Conservation (phyloP, 257 asterid species). For the Salvia rosmarinus region DNA sequence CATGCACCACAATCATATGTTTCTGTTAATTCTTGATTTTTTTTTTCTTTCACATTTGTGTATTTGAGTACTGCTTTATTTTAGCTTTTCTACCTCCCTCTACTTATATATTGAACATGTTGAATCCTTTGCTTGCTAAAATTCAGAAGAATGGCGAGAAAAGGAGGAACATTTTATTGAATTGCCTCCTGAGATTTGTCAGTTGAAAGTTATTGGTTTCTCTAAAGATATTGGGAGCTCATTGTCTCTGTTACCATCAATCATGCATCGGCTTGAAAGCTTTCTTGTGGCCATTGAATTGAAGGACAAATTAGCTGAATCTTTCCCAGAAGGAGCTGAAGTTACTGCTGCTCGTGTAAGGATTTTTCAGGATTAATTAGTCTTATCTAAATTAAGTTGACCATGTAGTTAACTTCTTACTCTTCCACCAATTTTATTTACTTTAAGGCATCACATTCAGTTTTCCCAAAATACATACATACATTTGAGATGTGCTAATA, state of each 20-base stretch:
- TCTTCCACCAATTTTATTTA: constrained; percentile 15
- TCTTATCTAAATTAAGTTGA: constrained; percentile 11
- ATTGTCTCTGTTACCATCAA: constrained; percentile 84
- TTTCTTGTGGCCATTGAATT: constrained; percentile 86
- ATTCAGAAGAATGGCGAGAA: constrained; percentile 60
- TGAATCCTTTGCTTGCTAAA: constrained; percentile 35
- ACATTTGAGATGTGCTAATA: constrained; percentile 31
- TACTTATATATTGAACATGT: constrained; percentile 21
- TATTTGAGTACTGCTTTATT: constrained; percentile 4
- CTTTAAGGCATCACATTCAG: constrained; percentile 7
- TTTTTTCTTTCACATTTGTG: neutral
- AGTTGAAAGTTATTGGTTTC: constrained; percentile 87
- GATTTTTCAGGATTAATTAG: constrained; percentile 26
- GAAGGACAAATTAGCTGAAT: constrained; percentile 62
- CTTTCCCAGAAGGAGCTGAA: constrained; percentile 85
- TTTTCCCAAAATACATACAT: constrained; percentile 13
- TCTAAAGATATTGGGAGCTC: constrained; percentile 98
- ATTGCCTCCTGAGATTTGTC: constrained; percentile 94
- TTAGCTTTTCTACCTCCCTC: neutral
- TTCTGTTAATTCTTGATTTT: neutral
- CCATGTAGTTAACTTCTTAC: constrained; percentile 9
- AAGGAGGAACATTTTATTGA: constrained; percentile 90
- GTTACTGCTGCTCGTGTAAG: constrained; percentile 72
- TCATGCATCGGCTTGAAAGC: constrained; percentile 92
- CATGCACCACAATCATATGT: constrained; percentile 7